A percentile compares a stretch with the other conserved stretches of the same genome.
Evolutionary conservation across 164 flowering plant species (phyloP).

Genomic region (Magnolia changhungtana): DNA sequence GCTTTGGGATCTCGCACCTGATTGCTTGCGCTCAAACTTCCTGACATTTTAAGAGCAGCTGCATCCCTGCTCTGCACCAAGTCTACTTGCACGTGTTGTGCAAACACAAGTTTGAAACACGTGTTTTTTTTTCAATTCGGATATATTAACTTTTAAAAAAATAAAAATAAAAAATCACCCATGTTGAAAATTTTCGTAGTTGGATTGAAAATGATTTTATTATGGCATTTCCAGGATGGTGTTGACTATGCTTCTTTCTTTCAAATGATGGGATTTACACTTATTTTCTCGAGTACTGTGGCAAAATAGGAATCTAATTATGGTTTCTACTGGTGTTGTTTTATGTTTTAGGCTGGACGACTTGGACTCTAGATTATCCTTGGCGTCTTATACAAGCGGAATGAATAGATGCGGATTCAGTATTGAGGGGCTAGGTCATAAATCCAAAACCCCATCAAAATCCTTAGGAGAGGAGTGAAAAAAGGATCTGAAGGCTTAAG

Average conservation of each 20-base stretch:
- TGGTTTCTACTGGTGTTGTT: conserved; percentile 23
- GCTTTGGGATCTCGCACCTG: too few relatives aligned
- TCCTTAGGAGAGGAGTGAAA: conserved; percentile 66
- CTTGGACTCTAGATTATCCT: conserved; percentile 65
- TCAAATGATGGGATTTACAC: neutral
- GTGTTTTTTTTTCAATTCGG: too few relatives aligned
- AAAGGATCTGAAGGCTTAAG: conserved; percentile 90
- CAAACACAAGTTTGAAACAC: too few relatives aligned
- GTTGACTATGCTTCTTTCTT: neutral
- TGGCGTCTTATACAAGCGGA: conserved; percentile 48
- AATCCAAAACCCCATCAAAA: conserved; percentile 39
- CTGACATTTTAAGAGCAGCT: too few relatives aligned
- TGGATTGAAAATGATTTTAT: conserved; percentile 8
- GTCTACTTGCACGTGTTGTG: too few relatives aligned
- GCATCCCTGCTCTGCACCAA: too few relatives aligned
- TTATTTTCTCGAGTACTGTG: neutral
- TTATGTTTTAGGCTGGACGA: conserved; percentile 33
- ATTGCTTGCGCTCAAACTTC: too few relatives aligned
- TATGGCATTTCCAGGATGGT: neutral
- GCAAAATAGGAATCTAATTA: neutral
- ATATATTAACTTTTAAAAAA: too few relatives aligned
- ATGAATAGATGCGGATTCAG: conserved; percentile 61
- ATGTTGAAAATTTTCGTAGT: too few relatives aligned
- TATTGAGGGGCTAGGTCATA: conserved; percentile 51
- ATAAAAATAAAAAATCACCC: too few relatives aligned